Base-by-base conservation (phyloP, 179 eudicot genomes). In the Beta lomatogona region DNA sequence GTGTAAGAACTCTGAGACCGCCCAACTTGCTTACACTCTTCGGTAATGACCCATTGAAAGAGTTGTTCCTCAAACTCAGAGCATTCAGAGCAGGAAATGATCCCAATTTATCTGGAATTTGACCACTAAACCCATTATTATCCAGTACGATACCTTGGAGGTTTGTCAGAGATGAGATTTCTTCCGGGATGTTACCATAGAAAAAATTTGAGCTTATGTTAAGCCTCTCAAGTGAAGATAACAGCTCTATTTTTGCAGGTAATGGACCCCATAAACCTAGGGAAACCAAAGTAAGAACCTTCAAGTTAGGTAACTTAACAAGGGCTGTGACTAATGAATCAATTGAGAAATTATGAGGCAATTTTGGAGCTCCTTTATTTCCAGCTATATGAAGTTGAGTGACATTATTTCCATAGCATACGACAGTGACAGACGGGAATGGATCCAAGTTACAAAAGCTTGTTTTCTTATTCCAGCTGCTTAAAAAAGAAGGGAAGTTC, bases 251-350 rank as follows among this genome's bases (percentile, higher is more conserved):
- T 50, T 89, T 78, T 11, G 57, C 48, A 2, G 99, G 98, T 79
- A 96, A 78, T 9, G 84, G 69, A 12, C 99, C 99, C 90, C 93
- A 88, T 75, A 96, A 82, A 55, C 97, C 99, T 10, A 92, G 90
- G 4, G 98, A 94, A 84, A 87, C 95, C 83, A 96, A 81, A 71
- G 86, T 89, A 74, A 96, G 94, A 85, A 96, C 99, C 89, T 92
- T 96, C 75, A 96, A 83, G 81, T 83, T 90, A 4, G 92, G 92
- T 44, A 96, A 80, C 79, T 68, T 83, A 22, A 80, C 89, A 77
- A 96, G 94, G n/a, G 88, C 87, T 9, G 89, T 79, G 36, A 91
- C 73, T 61, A 96, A 91, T 19, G 94, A 87, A 68, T 91, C 90
- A 6, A 86, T 87, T 6, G 97, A 96, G 87, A 91, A 91, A 82